Percentiles rank a stretch among this genome's conserved stretches.
Evolutionary conservation across 768 basidiomycete genomes (phyloP).

Genomic region (Candolleomyces aberdarensis): DNA sequence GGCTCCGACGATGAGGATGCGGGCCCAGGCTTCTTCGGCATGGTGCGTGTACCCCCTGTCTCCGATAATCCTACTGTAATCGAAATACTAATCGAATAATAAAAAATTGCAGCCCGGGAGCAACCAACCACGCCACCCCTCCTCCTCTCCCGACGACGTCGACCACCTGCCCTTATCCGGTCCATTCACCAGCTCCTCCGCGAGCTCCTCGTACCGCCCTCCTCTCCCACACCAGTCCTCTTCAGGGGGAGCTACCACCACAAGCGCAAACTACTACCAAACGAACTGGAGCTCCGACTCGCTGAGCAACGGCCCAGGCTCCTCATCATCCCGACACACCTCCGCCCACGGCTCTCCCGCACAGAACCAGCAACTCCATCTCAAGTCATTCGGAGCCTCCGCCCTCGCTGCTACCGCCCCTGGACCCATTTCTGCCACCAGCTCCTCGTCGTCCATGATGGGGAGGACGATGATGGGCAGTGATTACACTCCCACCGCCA

Average conservation of each 20-base stretch:
- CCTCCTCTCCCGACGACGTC: background rate
- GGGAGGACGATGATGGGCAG: background rate
- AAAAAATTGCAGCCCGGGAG: background rate
- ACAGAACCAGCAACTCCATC: background rate
- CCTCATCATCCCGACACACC: slow-evolving; percentile 17
- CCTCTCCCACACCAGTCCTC: background rate
- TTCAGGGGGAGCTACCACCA: slow-evolving; percentile 1
- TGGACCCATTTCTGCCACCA: slow-evolving; percentile 6
- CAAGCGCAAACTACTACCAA: slow-evolving; percentile 9
- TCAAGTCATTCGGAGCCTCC: slow-evolving; percentile 9
- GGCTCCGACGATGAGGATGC: slow-evolving; percentile 38
- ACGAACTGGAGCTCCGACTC: slow-evolving; percentile 17
- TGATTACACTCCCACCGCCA: background rate
- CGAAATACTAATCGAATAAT: background rate
- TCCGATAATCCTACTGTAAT: too few relatives aligned
- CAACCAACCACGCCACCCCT: background rate
- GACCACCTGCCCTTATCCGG: background rate
- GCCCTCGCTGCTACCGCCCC: background rate
- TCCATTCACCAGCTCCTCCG: background rate
- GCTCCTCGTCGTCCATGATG: slow-evolving; percentile 3
- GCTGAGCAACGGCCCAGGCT: background rate
- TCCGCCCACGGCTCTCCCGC: slow-evolving; percentile 14
- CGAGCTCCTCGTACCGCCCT: slow-evolving; percentile 11
- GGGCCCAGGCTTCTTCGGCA: slow-evolving; percentile 19
- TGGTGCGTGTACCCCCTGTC: slow-evolving; percentile 26